Base-by-base conservation (phyloP, 2,329 filamentous ascomycete species). In the Apiospora kogelbergensis region DNA sequence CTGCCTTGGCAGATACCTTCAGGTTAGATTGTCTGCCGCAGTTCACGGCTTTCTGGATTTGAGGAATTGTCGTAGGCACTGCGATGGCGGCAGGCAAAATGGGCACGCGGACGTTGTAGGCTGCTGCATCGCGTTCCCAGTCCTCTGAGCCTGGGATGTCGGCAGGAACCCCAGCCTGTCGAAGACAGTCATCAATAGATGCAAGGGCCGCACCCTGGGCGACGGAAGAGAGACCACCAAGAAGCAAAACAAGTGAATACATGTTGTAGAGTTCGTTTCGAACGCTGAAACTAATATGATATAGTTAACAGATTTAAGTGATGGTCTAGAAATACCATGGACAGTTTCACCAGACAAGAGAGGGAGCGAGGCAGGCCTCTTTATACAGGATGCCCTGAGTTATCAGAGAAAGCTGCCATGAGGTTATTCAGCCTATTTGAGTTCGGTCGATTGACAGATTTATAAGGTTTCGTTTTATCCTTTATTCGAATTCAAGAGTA, bases 1-100 rank as follows among this genome's bases (percentile, higher is more conserved):
- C 84, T 53, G 79, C 78, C 71, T 82, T 82, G 22, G 83, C 80
- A 40, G 82, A 81, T 1, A 85, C 83, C 73, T 83, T 83, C 67
- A 83, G 75, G 9, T 75, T 75, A n/a, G 76, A 73, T 68, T 79
- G 70, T 20, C 73, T 72, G 42, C 82, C 83, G 72, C 83, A 85
- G 26, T 78, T 73, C 20, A 86, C 80, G 7, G 83, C 81, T 68
- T 78, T 78, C 66, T 81, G 79, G 37, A 85, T 80, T 66, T 84
- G 80, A 53, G 81, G 78, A 63, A 76, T 75, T 15, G 80, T 83
- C 5, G 75, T 79, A 11, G 83, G 82, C 6, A 81, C 75, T 1
- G 82, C 81, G 57, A 85, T 80, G 9, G 80, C 80, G 13, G 77
- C 77, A 0, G 83, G 83, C 22, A 69, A 74, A 66, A 73, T 77